phyloP scores from a whole-genome alignment of 176 grass and related monocot species.

The Thinopyrum elongatum region DNA sequence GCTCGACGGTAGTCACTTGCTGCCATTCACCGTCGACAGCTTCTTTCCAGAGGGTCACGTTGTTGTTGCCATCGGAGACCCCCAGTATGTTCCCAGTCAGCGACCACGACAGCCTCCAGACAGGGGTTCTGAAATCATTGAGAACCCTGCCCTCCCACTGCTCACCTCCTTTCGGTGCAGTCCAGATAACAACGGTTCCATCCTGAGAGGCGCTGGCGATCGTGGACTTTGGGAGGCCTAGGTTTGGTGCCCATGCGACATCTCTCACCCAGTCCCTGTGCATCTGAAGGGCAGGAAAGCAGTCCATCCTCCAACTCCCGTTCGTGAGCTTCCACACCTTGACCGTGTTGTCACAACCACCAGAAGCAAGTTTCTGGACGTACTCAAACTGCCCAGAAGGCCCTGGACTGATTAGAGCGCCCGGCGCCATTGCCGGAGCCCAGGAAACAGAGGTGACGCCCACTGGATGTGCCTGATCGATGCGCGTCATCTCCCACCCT shows the following conservation, averaged over 20 bases:
- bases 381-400: conserved; percentile 53
- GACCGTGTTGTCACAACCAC: conserved; percentile 70
- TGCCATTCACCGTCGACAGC: conserved; percentile 72
- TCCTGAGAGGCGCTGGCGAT: conserved; percentile 81
- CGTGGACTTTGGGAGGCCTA: conserved; percentile 70
- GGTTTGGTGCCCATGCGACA: conserved; percentile 67
- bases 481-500: conserved; percentile 61
- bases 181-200: conserved; percentile 75
- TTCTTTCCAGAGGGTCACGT: conserved; percentile 74
- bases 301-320: conserved; percentile 75
- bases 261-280: conserved; percentile 74
- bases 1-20: conserved; percentile 71
- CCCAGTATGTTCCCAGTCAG: conserved; percentile 70
- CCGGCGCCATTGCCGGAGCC: conserved; percentile 51
- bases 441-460: conserved; percentile 77
- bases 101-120: conserved; percentile 75
- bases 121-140: conserved; percentile 64
- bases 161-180: conserved; percentile 55
- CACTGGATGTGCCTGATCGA: conserved; percentile 70
- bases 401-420: conserved; percentile 52
- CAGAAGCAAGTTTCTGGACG: conserved; percentile 70
- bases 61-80: conserved; percentile 64
- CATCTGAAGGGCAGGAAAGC: conserved; percentile 69
- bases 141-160: conserved; percentile 67
- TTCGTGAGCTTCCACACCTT: conserved; percentile 81